Base-by-base conservation (phyloP, 2,329 filamentous ascomycete genomes). In the Trichoderma sp. region DNA sequence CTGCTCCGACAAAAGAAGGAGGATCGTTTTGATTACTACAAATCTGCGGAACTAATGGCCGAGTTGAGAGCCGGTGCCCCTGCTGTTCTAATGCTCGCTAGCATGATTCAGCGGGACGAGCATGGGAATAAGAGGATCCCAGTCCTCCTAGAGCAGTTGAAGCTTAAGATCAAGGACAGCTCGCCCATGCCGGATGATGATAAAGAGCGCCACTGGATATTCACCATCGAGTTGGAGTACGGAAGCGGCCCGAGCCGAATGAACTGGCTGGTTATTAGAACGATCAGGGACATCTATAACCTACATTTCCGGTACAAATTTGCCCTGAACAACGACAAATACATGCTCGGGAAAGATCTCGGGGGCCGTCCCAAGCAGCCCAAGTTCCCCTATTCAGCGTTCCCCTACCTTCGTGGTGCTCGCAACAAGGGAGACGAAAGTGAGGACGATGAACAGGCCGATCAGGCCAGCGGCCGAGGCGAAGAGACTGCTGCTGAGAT, bases 41-140 rank as follows among this genome's bases (percentile, higher is more conserved):
- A 98, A 80, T 98, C 95, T 11, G 94, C 96, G 2, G 96, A 99
- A 80, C 86, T 99, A 61, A 95, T 99, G 88, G 96, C 96, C 1
- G 96, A 99, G 81, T 85, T 99, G 47, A 89, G 96, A 63, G 97
- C 96, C 57, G 96, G 94, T 68, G 94, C 95, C 1, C 96, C 96
- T 4, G 96, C 96, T 28, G 96, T 95, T 23, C 85, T 99, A 72
- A 97, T 99, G 81, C 85, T 99, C 67, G 96, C 96, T 8, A 98
- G 95, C 78, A 98, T 98, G 93, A 96, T 98, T 76, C 96, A 98
- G 82, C 89, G 96, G 71, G 96, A 99, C 76, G 96, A 99, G 81
- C 93, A 98, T 77, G 94, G 95, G 63, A 96, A 97, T 81, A 96
- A 93, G 82, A 91, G 95, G 72, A 97, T 99, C 71, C 96, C 96